Evolutionary conservation across 441 rosid genomes (phyloP).

Genomic region (Aquilaria agallochum): DNA sequence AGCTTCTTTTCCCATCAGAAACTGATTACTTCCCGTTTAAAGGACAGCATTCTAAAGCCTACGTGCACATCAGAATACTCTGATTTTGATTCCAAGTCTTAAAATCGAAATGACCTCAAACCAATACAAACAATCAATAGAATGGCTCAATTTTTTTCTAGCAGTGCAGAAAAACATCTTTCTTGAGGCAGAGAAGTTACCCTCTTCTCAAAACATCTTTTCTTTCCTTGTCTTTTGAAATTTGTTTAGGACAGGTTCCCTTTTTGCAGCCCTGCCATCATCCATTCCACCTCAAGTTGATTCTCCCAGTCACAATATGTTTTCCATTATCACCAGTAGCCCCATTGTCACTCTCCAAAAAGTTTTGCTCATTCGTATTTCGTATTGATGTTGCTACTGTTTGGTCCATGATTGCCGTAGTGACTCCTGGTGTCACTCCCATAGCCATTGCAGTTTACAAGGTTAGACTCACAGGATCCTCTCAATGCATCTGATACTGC

Average conservation of each 20-base stretch:
- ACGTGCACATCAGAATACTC: too few species aligned
- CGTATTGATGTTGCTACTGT: constrained; percentile 46
- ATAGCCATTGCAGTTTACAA: constrained; percentile 51
- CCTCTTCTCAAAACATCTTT: constrained; percentile 78
- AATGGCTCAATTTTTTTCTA: too few species aligned
- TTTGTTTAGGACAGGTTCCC: constrained; percentile 65
- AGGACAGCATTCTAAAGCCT: too few species aligned
- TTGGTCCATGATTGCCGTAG: constrained; percentile 51
- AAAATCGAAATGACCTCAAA: too few species aligned
- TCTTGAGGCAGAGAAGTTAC: constrained; percentile 21
- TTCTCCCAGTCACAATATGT: constrained; percentile 28
- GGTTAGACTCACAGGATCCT: constrained; percentile 26
- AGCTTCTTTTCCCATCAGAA: too few species aligned
- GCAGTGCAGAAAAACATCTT: too few species aligned
- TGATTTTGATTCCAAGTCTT: too few species aligned
- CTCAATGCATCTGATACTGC: constrained; percentile 56
- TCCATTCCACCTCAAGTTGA: constrained; percentile 26
- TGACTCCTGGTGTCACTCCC: constrained; percentile 72
- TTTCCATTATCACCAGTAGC: constrained; percentile 39
- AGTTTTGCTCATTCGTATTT: constrained; percentile 32
- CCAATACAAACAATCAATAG: too few species aligned
- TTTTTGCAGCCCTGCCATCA: constrained; percentile 34
- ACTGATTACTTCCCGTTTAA: too few species aligned
- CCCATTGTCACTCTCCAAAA: constrained; percentile 39
- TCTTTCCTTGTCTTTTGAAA: constrained; percentile 85